Evolutionary conservation across 2,329 filamentous ascomycete species (phyloP).

Genomic region (Sporothrix variecibatus): DNA sequence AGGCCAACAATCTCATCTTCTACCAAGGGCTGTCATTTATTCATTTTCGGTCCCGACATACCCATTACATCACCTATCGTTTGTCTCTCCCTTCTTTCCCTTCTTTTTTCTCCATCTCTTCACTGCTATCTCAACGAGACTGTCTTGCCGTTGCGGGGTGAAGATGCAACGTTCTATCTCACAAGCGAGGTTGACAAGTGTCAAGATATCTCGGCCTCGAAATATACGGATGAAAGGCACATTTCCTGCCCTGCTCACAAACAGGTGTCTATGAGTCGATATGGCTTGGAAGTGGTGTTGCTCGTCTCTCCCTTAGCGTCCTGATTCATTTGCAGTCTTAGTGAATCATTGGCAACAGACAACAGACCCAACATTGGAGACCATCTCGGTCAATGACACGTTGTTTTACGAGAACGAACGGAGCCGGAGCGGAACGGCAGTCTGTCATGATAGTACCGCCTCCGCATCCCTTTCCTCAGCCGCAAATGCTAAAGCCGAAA

Average conservation of each 20-base stretch:
- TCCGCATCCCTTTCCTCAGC: background rate
- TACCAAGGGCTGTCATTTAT: too few species aligned
- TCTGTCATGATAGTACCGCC: background rate
- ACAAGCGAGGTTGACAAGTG: background rate
- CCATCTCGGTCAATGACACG: background rate
- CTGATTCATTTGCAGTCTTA: background rate
- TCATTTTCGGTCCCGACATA: background rate
- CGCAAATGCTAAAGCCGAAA: conserved; percentile 4
- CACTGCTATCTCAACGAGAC: background rate
- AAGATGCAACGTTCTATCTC: background rate
- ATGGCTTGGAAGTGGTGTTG: background rate
- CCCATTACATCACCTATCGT: too few species aligned
- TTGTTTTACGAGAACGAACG: background rate
- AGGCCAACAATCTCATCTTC: background rate
- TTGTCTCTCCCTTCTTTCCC: too few species aligned
- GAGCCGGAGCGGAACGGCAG: background rate
- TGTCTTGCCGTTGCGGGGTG: background rate
- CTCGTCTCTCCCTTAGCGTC: background rate
- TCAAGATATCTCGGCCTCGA: background rate
- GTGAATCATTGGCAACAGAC: background rate
- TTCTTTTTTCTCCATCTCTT: background rate
- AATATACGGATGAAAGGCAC: too few species aligned
- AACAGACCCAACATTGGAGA: background rate
- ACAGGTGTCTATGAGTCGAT: background rate
- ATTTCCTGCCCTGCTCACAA: background rate